A percentile compares a stretch with the other conserved stretches of the same genome.
Conservation (phyloP, 2,329 filamentous ascomycete genomes). For the Metarhizium robertsii region DNA sequence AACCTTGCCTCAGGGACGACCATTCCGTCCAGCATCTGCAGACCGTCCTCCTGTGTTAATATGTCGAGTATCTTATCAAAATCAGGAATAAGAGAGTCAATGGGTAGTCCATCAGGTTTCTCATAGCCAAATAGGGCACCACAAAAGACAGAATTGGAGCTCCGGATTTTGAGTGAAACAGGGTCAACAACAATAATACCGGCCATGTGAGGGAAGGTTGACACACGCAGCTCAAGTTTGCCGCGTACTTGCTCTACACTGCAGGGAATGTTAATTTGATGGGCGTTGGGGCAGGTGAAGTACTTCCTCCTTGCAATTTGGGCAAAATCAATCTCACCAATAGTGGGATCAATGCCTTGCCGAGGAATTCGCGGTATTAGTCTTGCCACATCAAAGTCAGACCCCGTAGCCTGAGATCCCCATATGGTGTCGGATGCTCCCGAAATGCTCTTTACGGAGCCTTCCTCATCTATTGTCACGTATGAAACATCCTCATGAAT, state of each 20-base stretch:
- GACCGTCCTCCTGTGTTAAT: constrained; percentile 76
- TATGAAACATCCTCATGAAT: constrained; percentile 89
- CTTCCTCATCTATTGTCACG: constrained; percentile 68
- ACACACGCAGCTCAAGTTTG: constrained; percentile 68
- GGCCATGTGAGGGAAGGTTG: constrained; percentile 93
- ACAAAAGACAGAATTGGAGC: constrained; percentile 91
- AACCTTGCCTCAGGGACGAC: constrained; percentile 96
- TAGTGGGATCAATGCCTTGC: constrained; percentile 59
- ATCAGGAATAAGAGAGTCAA: constrained; percentile 73
- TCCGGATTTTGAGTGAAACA: constrained; percentile 67
- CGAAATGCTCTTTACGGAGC: constrained; percentile 56
- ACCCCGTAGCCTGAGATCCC: constrained; percentile 58
- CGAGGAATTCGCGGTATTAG: constrained; percentile 78
- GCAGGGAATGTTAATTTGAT: constrained; percentile 73
- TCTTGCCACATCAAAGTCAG: constrained; percentile 65
- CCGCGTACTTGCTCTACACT: constrained; percentile 66
- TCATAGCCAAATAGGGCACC: constrained; percentile 85
- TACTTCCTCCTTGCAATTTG: constrained; percentile 63
- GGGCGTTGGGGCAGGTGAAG: constrained; percentile 75
- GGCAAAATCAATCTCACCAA: constrained; percentile 68
- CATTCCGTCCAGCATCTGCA: constrained; percentile 82
- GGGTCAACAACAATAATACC: constrained; percentile 92
- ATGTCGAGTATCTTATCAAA: constrained; percentile 79
- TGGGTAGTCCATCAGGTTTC: constrained; percentile 68
- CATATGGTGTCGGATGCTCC: constrained; percentile 84